Conservation (phyloP, 352 stramenopile genomes). For the Aphanomyces astaci region DNA sequence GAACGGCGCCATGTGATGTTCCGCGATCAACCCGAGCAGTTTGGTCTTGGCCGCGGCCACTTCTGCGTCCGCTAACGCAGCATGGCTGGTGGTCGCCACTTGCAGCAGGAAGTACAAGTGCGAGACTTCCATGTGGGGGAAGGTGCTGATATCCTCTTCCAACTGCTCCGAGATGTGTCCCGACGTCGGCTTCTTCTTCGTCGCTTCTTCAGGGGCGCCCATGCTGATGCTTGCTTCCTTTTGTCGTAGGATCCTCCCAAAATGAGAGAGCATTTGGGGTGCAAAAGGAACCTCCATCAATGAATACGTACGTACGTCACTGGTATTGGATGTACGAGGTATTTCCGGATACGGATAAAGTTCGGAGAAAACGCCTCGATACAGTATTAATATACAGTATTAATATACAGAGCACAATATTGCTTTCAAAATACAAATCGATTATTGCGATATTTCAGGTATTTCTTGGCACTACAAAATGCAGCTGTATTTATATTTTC, state of each 20-base stretch:
- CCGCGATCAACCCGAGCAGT: constrained; percentile 51
- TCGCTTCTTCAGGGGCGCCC: constrained; percentile 25
- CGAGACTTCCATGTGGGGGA: constrained; percentile 71
- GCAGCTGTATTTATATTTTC: no score
- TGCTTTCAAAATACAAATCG: no score
- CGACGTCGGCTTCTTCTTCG: constrained; percentile 31
- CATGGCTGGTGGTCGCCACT: constrained; percentile 42
- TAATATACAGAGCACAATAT: no score
- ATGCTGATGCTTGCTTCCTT: constrained; percentile 11
- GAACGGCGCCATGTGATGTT: constrained; percentile 63
- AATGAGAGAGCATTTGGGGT: constrained; percentile 18
- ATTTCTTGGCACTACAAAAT: no score
- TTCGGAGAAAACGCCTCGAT: no score
- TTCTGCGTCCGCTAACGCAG: constrained; percentile 36
- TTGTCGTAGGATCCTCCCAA: background rate
- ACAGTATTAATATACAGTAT: no score
- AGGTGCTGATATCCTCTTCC: constrained; percentile 64
- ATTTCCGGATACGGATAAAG: no score
- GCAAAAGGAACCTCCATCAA: background rate
- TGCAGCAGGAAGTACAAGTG: constrained; percentile 72
- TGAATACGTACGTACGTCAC: no score
- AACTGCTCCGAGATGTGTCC: constrained; percentile 86
- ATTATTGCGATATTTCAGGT: no score
- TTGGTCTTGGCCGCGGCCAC: constrained; percentile 33
- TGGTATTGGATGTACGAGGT: no score